Base-by-base conservation (phyloP, 331 rosid species). In the Rhamnella rubrinervis region DNA sequence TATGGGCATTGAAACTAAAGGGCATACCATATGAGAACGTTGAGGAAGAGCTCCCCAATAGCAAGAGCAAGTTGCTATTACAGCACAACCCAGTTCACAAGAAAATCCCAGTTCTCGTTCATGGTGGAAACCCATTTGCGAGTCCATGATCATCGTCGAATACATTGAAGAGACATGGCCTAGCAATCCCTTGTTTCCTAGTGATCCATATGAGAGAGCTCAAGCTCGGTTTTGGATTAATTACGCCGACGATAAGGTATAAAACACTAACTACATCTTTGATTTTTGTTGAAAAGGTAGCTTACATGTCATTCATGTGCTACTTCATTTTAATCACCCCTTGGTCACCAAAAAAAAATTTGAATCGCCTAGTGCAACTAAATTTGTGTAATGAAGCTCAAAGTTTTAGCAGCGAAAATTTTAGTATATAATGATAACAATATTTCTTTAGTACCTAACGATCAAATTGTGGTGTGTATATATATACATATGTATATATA, bases 161-260 rank as follows among this genome's bases (percentile, higher is more conserved):
- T 74, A 66, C 53, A 59, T 74, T 25, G 67, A 74, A 15, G 72
- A 74, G 31, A 74, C 51, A 10, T 74, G 78, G 78, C 53, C 60
- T 14, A 44, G 66, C 4, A 44, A 46, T 9, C 72, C 72, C 15
- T 61, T 61, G 19, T n/a, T 79, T 38, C 79, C 79, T 0, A 39
- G 41, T 19, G 79, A 79, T 9, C 69, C 83, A 39, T 7, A 58
- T 19, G 73, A 68, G 16, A 73, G 73, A 79, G 68, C 83, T 20
- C 1, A 59, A 6, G 79, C 73, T 65, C 62, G 83, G 28, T 79
- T 79, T 66, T 74, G 79, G 79, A 55, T 64, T 18, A 63, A 64
- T 12, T 79, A 58, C 46, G 17, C 63, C 0, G 79, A 79, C 3
- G 76, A 73, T 2, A 79, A 61, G 83, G 83, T 78, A 41, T 5